phyloP scores from a whole-genome alignment of 2,329 filamentous ascomycete genomes.

The Ascochyta pisi region DNA sequence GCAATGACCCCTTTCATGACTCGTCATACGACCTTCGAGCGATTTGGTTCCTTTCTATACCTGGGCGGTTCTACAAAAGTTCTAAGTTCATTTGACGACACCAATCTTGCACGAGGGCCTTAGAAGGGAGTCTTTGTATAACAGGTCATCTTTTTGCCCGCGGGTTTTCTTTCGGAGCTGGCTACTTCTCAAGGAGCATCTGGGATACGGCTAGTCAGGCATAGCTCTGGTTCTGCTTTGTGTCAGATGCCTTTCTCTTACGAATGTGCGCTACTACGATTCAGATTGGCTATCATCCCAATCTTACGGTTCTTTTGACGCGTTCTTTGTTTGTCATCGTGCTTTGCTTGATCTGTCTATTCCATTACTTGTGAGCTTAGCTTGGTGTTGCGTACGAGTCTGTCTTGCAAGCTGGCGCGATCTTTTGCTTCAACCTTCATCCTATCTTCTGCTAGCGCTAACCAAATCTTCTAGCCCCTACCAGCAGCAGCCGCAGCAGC shows the following conservation, averaged over 20 bases:
- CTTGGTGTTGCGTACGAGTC: slow-evolving; percentile 15
- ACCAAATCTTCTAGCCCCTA: slow-evolving; percentile 11
- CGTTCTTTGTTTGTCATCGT: slow-evolving; percentile 36
- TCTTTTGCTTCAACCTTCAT: background rate
- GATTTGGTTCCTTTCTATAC: slow-evolving; percentile 47
- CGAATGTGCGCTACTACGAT: slow-evolving; percentile 35
- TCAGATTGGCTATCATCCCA: slow-evolving; percentile 49
- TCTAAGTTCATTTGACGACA: slow-evolving; percentile 47
- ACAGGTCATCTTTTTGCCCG: slow-evolving; percentile 44
- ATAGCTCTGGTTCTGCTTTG: slow-evolving; percentile 41
- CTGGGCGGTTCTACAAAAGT: slow-evolving; percentile 50
- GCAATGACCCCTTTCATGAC: slow-evolving; percentile 48
- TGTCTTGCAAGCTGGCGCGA: background rate
- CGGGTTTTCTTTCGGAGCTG: slow-evolving; percentile 42
- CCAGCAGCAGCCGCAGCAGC: slow-evolving; percentile 16
- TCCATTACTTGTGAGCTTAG: slow-evolving; percentile 8
- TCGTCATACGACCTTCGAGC: slow-evolving; percentile 48
- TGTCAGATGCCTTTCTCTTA: slow-evolving; percentile 40
- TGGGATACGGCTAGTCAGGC: slow-evolving; percentile 47
- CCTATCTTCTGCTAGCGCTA: background rate
- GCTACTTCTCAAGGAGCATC: slow-evolving; percentile 37
- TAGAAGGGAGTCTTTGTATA: slow-evolving; percentile 48
- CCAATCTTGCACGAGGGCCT: slow-evolving; percentile 44
- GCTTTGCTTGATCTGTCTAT: slow-evolving; percentile 31
- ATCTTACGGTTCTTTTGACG: slow-evolving; percentile 42